phyloP scores from a whole-genome alignment of 2,329 filamentous ascomycete genomes.

The Aspergillus sp. region DNA sequence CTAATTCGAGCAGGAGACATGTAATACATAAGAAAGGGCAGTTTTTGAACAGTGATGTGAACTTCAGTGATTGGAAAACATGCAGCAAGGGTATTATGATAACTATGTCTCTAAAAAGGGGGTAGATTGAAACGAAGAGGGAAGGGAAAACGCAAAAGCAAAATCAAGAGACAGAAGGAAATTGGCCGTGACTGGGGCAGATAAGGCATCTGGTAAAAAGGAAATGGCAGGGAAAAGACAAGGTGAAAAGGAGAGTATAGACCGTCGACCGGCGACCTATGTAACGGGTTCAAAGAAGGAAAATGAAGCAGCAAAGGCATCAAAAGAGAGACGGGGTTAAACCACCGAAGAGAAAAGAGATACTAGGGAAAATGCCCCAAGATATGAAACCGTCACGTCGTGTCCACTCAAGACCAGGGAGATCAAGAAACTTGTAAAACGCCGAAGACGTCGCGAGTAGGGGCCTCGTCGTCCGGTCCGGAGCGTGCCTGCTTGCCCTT shows the following conservation, averaged over 20 bases:
- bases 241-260: constrained; percentile 10
- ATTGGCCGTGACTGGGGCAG: background rate
- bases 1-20: background rate
- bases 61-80: constrained; percentile 2
- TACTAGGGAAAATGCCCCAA: background rate
- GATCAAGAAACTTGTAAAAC: constrained; percentile 36
- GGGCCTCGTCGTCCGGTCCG: constrained; percentile 23
- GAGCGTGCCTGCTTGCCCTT: constrained; percentile 32
- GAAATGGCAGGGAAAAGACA: constrained; percentile 6
- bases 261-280: constrained; percentile 32
- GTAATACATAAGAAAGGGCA: background rate
- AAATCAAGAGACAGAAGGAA: background rate
- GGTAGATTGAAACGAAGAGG: background rate
- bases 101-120: constrained; percentile 1
- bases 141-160: background rate
- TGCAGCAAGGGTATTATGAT: constrained; percentile 13
- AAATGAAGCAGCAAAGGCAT: background rate
- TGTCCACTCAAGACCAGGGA: constrained; percentile 5
- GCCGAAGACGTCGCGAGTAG: constrained; percentile 38
- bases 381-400: constrained; percentile 10
- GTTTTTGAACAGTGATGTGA: background rate
- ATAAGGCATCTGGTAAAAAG: background rate
- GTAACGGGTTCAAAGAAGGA: background rate
- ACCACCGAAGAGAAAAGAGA: constrained; percentile 7
- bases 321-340: constrained; percentile 11